These are phyloP conservation scores for Cydonia oblonga DNA, from an alignment of 331 rosid genomes.

Conservation along the genomic window DNA sequence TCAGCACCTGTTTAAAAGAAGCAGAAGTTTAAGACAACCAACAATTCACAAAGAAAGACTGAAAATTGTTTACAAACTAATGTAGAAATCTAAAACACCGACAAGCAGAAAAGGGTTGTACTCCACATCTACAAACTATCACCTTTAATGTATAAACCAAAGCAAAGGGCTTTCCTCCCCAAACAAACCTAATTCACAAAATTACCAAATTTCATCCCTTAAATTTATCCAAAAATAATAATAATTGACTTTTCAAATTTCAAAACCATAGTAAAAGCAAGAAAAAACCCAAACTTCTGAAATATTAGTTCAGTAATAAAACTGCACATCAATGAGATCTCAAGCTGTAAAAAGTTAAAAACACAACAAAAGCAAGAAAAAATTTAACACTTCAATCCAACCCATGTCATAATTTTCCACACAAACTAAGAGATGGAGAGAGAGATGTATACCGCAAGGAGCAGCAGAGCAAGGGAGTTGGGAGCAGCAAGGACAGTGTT, in stretches of 20 bases:
- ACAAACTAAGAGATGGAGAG: too few relatives aligned
- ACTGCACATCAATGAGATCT: background rate
- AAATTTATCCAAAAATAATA: background rate
- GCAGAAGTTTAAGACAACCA: background rate
- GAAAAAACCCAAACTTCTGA: background rate
- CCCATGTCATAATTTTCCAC: too few relatives aligned
- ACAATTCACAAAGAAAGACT: too few relatives aligned
- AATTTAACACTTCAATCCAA: background rate
- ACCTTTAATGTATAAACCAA: background rate
- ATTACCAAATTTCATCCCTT: background rate
- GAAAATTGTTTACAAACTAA: background rate
- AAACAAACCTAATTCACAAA: background rate
- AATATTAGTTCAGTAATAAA: background rate
- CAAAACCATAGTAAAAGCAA: background rate
- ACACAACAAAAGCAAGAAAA: background rate
- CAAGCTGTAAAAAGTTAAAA: background rate
- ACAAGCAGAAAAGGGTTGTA: background rate
- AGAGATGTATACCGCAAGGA: conserved; percentile 25
- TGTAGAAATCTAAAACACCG: background rate
- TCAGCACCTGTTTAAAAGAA: background rate
- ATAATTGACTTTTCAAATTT: background rate
- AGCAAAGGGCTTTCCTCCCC: background rate
- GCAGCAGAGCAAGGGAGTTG: conserved; percentile 38
- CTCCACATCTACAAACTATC: conserved; percentile 10
- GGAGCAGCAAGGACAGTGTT: conserved; percentile 42